A percentile compares a stretch with the other conserved stretches of the same genome.
Conservation (phyloP, 2,329 filamentous ascomycete species). For the Botryotinia globosa region DNA sequence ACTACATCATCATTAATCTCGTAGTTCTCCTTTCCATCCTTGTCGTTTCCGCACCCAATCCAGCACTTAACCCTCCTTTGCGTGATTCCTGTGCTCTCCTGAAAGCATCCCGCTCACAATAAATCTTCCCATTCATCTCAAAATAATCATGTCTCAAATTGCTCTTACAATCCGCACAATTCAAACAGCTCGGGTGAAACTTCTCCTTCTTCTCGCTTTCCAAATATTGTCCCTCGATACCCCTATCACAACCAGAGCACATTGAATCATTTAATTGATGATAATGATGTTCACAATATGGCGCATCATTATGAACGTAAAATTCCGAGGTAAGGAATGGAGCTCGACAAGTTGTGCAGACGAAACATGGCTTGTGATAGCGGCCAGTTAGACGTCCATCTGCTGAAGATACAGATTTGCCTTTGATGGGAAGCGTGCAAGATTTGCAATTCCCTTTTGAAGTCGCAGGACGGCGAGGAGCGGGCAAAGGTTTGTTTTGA, state of each 20-base stretch:
- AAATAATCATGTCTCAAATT: slow-evolving; percentile 84
- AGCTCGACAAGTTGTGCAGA: slow-evolving; percentile 77
- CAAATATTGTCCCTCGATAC: slow-evolving; percentile 91
- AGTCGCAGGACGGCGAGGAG: slow-evolving; percentile 27
- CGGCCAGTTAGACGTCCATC: slow-evolving; percentile 88
- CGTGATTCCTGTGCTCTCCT: slow-evolving; percentile 30
- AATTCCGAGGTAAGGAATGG: slow-evolving; percentile 87
- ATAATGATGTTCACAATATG: slow-evolving; percentile 90
- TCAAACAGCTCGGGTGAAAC: slow-evolving; percentile 84
- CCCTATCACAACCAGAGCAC: slow-evolving; percentile 73
- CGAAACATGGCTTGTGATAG: slow-evolving; percentile 94
- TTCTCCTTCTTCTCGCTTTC: slow-evolving; percentile 76
- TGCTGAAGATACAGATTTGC: slow-evolving; percentile 90
- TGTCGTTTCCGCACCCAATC: slow-evolving; percentile 29
- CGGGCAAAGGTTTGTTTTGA: slow-evolving; percentile 11
- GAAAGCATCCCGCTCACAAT: slow-evolving; percentile 82
- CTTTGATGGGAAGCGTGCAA: slow-evolving; percentile 73
- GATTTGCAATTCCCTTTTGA: slow-evolving; percentile 71
- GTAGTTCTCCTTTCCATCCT: slow-evolving; percentile 48
- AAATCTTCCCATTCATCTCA: slow-evolving; percentile 75
- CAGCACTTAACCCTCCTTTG: slow-evolving; percentile 13
- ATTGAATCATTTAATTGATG: slow-evolving; percentile 86
- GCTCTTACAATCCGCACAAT: slow-evolving; percentile 72
- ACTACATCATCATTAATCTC: slow-evolving; percentile 49
- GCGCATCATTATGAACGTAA: slow-evolving; percentile 83